These are phyloP conservation scores for Acanthamoeba royreba DNA, from an alignment of 208 protist species.

Conservation along the genomic window DNA sequence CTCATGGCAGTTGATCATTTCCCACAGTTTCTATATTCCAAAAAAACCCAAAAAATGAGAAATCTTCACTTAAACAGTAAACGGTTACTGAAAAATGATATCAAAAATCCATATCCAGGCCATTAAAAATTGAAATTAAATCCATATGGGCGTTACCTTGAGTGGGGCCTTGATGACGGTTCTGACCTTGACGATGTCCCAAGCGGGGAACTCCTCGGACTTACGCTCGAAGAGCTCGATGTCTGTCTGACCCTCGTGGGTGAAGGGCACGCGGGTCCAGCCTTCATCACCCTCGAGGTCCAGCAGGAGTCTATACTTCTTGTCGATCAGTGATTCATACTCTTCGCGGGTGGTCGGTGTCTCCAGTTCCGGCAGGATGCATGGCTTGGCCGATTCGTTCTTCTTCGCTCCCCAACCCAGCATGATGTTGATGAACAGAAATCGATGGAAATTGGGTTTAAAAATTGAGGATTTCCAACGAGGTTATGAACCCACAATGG, in stretches of 20 bases:
- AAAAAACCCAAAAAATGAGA: too few species aligned
- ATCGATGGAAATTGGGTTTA: too few species aligned
- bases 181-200: neutral
- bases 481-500: neutral
- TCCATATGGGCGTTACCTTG: neutral
- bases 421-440: too few species aligned
- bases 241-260: neutral
- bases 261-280: neutral
- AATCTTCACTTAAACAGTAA: too few species aligned
- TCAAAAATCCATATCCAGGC: too few species aligned
- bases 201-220: neutral
- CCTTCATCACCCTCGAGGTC: neutral
- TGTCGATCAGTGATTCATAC: neutral
- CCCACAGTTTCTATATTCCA: neutral
- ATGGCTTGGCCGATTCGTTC: neutral
- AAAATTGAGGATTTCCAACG: neutral
- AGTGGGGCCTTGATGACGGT: neutral
- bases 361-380: neutral
- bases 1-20: neutral
- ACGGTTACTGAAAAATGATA: too few species aligned
- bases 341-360: neutral
- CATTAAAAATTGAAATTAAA: too few species aligned
- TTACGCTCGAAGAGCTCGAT: neutral
- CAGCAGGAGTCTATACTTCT: neutral
- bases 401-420: neutral